Base-by-base conservation (phyloP, 2,329 filamentous ascomycete genomes). In the Microdochium nivale region DNA sequence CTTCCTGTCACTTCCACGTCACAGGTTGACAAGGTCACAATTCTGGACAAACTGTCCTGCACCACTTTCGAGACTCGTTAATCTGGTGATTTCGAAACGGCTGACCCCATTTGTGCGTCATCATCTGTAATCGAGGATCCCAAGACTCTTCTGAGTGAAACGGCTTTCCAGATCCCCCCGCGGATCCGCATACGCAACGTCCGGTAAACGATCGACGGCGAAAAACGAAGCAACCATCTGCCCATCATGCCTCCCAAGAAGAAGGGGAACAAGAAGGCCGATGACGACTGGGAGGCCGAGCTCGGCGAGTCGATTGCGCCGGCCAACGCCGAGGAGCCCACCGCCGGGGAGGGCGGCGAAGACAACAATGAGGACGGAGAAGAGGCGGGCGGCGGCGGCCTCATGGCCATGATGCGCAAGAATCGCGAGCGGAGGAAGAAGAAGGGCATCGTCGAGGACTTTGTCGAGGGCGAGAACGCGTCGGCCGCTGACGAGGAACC, bases 251-350 rank as follows among this genome's bases (percentile, higher is more conserved):
- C 91, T 65, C 91, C 91, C 56, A 96, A 96, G 77, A 95, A 94
- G 80, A 96, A 96, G 81, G 76, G 75, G 61, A 87, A 86, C 68
- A 87, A 85, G 72, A 95, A 92, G 78, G 82, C 77, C 66, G 82
- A 88, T 66, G 89, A 96, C 65, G 90, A 96, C 77, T 96, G 92
- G 92, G 94, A 97, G 70, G 84, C 88, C 52, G 90, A 96, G 57
- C 78, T 96, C 51, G 91, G 90, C 63, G 92, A 96, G 74, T 75
- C 78, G 55, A 78, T 84, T 63, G 80, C 81, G 57, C 83, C 87
- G 8, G 74, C 78, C 51, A 75, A 77, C 49, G 70, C 72, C 49
- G 60, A 71, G 49, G 73, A 73, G 37, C 76, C 70, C 48, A 77
- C 74, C 25, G 72, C 75, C 51, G 74, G 79, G 49, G 74, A 73